Percentiles rank a stretch among this genome's conserved stretches.
Conservation (phyloP, 2,329 filamentous ascomycete species). For the Monosporascus cannonballus region DNA sequence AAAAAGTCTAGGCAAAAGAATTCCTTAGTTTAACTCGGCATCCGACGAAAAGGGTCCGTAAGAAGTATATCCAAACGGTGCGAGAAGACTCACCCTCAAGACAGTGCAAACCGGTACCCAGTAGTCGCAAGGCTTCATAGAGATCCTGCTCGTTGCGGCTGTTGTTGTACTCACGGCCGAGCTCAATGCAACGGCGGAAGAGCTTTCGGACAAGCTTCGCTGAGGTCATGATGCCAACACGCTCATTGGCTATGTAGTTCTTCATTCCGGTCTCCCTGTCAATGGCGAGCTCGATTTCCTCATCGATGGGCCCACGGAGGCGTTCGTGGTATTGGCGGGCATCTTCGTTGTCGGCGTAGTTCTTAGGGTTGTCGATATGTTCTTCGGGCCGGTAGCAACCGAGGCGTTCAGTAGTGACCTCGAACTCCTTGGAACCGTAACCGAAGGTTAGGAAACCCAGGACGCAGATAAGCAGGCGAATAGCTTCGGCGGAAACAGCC, state of each 20-base stretch:
- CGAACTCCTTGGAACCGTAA: constrained; percentile 77
- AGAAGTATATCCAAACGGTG: constrained; percentile 1
- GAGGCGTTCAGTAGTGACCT: constrained; percentile 72
- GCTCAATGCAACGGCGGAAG: constrained; percentile 67
- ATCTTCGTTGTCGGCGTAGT: constrained; percentile 85
- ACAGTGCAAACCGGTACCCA: constrained; percentile 87
- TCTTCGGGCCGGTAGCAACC: constrained; percentile 79
- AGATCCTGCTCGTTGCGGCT: constrained; percentile 68
- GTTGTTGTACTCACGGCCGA: constrained; percentile 67
- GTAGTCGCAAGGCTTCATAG: constrained; percentile 76
- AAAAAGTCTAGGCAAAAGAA: constrained; percentile 59
- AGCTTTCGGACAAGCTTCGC: constrained; percentile 69
- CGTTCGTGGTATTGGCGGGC: constrained; percentile 75
- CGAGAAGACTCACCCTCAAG: constrained; percentile 55
- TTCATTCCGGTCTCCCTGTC: constrained; percentile 76
- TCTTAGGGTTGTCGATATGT: constrained; percentile 73
- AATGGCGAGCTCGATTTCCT: constrained; percentile 69
- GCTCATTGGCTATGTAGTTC: constrained; percentile 90
- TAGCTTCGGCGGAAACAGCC: constrained; percentile 82
- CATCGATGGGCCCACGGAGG: constrained; percentile 76
- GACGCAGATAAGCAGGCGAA: constrained; percentile 82
- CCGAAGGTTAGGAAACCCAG: constrained; percentile 87
- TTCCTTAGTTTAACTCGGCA: no score
- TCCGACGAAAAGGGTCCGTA: background rate
- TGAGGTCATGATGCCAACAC: constrained; percentile 72